Conservation (phyloP, 2,329 filamentous ascomycete genomes). For the Talaromyces funiculosus region DNA sequence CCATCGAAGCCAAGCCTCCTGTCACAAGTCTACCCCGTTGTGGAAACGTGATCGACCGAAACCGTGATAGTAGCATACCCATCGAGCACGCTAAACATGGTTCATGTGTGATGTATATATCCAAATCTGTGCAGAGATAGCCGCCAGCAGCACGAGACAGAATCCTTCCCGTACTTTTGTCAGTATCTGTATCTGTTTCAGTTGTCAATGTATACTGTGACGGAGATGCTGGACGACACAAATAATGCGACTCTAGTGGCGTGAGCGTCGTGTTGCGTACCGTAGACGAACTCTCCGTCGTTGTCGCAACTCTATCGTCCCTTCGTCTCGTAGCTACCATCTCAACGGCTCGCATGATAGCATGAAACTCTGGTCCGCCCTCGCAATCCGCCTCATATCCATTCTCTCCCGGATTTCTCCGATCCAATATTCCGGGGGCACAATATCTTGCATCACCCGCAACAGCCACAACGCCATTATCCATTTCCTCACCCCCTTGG, state of each 20-base stretch:
- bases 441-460: conserved; percentile 41
- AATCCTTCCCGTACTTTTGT: conserved; percentile 44
- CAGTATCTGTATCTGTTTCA: conserved; percentile 3
- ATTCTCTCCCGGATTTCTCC: background rate
- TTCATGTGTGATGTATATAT: conserved; percentile 92
- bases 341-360: conserved; percentile 41
- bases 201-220: conserved; percentile 5
- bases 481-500: conserved; percentile 25
- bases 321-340: conserved; percentile 39
- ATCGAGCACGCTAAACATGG: conserved; percentile 96
- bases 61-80: conserved; percentile 90
- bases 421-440: conserved; percentile 6
- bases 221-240: conserved; percentile 35
- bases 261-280: conserved; percentile 35
- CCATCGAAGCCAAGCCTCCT: conserved; percentile 67
- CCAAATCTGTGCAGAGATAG: conserved; percentile 88
- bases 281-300: conserved; percentile 8
- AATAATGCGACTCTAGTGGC: conserved; percentile 30
- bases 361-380: conserved; percentile 42
- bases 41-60: conserved; percentile 73
- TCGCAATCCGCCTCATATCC: conserved; percentile 32
- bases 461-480: conserved; percentile 38
- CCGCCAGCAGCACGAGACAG: conserved; percentile 70
- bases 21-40: conserved; percentile 65
- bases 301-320: conserved; percentile 17